Evolutionary conservation across 2,329 filamentous ascomycete species (phyloP), one percentile per base, ranked within the genome.

Genomic region (Trichoderma sp.): DNA sequence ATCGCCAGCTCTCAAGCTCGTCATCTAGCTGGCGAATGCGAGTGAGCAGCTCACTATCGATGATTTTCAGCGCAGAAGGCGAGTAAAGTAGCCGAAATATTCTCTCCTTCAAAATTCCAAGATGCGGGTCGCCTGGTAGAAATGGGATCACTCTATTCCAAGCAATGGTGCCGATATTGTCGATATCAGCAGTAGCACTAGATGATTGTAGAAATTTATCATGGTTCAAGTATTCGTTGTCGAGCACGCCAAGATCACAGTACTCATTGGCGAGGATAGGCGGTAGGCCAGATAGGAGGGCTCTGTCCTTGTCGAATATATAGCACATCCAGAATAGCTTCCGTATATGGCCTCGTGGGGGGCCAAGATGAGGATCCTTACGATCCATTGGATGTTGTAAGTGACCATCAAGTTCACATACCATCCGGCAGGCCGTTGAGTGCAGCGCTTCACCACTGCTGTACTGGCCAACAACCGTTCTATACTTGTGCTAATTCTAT

Each of bases 21-120:
- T 67, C 30, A 67, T 67, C 64, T 15, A 67, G 34, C n/a, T 53
- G 51, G 51, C 64, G 64, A 28, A 67, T 67, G 11, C 64, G 32
- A 11, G 30, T 39, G 2, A 67, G 64, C 1, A 67, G 64, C 18
- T 67, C 64, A 30, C 64, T 67, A 4, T 57, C 64, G 9, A 67
- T 57, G 15, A 67, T 58, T 21, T 57, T 57, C 15, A 67, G 24
- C 18, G 64, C 64, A 21, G 47, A 58, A 14, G 64, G 32, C 1
- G 64, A 67, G 24, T 67, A 67, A 11, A 67, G 51, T 11, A 57
- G 64, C 11, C 51, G 51, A n/a, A 57, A 58, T 28, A 67, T 39
- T 3, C 36, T 58, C 28, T 67, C 64, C 9, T 67, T 58, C 34
- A 67, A 43, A 1, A 58, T 0, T 7, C 64, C 64, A 1, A 67